A percentile compares a stretch with the other conserved stretches of the same genome.
These are phyloP conservation scores for Backusella sp. DNA, from an alignment of 192 early-diverging fungal species.

Conservation along the genomic window DNA sequence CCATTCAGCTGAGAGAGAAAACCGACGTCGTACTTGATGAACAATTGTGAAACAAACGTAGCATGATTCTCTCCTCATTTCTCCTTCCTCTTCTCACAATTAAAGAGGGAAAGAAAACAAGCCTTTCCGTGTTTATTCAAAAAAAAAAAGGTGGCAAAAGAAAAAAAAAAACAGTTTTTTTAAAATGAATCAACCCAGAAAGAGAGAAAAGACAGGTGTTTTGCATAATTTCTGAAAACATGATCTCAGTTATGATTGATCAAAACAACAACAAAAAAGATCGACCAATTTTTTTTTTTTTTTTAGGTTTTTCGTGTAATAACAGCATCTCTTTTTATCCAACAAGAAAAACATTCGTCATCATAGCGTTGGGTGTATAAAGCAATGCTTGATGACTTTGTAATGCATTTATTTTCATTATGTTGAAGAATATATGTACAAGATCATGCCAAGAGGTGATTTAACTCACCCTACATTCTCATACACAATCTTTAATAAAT, in stretches of 20 bases:
- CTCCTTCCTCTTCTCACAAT: neutral
- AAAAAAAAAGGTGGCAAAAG: neutral
- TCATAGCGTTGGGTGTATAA: neutral
- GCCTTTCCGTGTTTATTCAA: neutral
- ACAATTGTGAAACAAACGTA: neutral
- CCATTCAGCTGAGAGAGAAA: neutral
- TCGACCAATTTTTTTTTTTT: neutral
- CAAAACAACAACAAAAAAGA: neutral
- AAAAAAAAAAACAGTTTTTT: neutral
- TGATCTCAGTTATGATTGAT: too few relatives aligned
- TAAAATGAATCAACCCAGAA: neutral
- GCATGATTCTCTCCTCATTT: neutral
- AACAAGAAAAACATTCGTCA: neutral
- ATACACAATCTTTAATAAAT: too few relatives aligned
- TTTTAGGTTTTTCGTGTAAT: neutral
- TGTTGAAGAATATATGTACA: neutral
- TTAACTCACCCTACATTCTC: too few relatives aligned
- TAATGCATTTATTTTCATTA: neutral
- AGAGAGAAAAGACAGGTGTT: too few relatives aligned
- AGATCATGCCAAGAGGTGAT: too few relatives aligned
- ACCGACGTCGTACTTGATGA: neutral
- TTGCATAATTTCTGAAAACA: too few relatives aligned
- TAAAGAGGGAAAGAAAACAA: neutral
- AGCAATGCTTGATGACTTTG: neutral
- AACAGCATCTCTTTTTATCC: neutral